These are phyloP conservation scores for Tulasnella sp. DNA, from an alignment of 768 basidiomycete species.

Conservation along the genomic window DNA sequence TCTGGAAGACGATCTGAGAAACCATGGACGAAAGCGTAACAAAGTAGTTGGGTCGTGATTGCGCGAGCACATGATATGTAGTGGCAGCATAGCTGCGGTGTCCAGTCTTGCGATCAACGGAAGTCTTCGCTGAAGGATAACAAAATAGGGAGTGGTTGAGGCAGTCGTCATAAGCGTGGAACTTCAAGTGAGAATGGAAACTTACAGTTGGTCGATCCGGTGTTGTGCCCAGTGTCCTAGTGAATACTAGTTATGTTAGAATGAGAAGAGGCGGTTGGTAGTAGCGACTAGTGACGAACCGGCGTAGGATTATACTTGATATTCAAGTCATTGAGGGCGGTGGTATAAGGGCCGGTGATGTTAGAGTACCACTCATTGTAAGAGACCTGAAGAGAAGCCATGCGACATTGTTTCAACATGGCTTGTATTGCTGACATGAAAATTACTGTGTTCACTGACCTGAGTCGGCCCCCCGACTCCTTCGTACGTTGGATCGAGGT, in stretches of 20 bases:
- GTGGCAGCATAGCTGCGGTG: conserved; percentile 9
- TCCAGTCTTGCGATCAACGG: conserved; percentile 8
- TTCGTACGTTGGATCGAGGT: not conserved
- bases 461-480: not conserved
- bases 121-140: no score
- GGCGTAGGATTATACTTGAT: not conserved
- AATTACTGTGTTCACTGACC: not conserved
- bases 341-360: conserved; percentile 6
- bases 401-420: no score
- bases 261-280: not conserved
- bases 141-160: no score
- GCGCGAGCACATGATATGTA: conserved; percentile 1
- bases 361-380: conserved; percentile 9
- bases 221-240: not conserved
- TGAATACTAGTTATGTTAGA: not conserved
- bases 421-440: not conserved
- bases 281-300: not conserved
- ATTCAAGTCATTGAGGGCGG: not conserved
- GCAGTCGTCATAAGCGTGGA: not conserved
- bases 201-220: conserved; percentile 10
- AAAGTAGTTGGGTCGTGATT: conserved; percentile 3
- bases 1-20: conserved; percentile 1
- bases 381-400: not conserved
- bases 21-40: not conserved
- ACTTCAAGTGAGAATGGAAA: not conserved